Evolutionary conservation across 805 yeast species (phyloP), one percentile per base, ranked within the genome.

Genomic region (Yueomyces sinensis): DNA sequence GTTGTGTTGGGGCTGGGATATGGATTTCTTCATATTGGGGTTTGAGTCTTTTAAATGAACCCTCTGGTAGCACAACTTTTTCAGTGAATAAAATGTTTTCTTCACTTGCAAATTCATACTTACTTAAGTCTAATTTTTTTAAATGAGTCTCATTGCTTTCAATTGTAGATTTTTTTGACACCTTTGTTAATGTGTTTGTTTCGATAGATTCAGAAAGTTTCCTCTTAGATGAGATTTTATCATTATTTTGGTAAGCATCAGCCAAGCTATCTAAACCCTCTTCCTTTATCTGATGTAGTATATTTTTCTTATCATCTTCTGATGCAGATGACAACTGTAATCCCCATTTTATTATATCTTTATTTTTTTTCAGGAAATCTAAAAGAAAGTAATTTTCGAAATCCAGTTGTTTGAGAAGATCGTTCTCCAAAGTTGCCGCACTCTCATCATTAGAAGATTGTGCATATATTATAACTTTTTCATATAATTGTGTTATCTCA

Each of bases 11-110:
- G 0, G 95, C 77, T 0, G 98, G 98, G n/a, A 91, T 73, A 41
- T 77, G 86, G 27, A 87, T 82, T 45, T 84, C 93, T 49, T 89
- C 97, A 58, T 89, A 89, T 4, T 70, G 59, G 38, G 72, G 74
- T 42, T 76, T 76, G 11, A 73, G 71, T 39, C 81, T 72, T 47
- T 82, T 84, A 52, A 73, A 81, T 0, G 97, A 81, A 3, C 94
- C 94, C 38, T 69, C 69, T 0, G 98, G 97, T 3, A 91, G 68
- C 35, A 68, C 67, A 17, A 91, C 73, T 39, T 75, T 78, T 1
- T 78, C 59, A 0, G 70, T 65, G 1, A 86, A 69, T 71, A 78
- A 66, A 9, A 80, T 59, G 43, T 72, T 81, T 0, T 80, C 62
- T 0, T 91, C 89, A 50, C 82, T 79, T 25, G 79, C 84, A 47